Base-by-base conservation (phyloP, 1,139 yeast species). In the Debaryomyces coudertii region DNA sequence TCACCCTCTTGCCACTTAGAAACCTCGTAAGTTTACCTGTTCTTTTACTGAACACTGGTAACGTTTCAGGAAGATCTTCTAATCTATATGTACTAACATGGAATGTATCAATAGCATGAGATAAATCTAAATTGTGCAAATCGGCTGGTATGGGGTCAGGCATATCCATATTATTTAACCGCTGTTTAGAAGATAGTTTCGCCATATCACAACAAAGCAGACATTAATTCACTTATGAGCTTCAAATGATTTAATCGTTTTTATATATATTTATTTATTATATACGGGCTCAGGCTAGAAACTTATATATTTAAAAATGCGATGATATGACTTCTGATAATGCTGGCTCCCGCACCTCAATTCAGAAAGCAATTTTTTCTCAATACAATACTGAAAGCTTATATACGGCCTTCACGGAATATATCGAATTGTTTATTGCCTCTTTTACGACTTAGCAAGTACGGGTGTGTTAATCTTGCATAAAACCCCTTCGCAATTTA, bases 21-120 rank as follows among this genome's bases (percentile, higher is more conserved):
- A 61, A 61, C 27, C 61, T 51, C 42, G 53, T 54, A 35, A 67
- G 47, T 35, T 48, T 53, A 1, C 71, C 71, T n/a, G 55, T 57
- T 22, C 50, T 53, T 18, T 53, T 53, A 40, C 55, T 55, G 48
- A 63, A 62, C 0, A 67, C 60, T 1, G 76, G 76, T 11, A 69
- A 46, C 1, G 44, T 50, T 4, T 53, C 53, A 2, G 76, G 77
- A 9, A 74, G 57, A 42, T 73, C 77, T 4, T 56, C 56, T 9
- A 57, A 29, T 4, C 60, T 48, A 47, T 54, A 58, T 7, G 52
- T 53, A 2, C 65, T 61, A 1, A 76, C 75, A 33, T 55, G 55
- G 48, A 61, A 69, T 5, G 66, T 53, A 14, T 57, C 58, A 4
- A 67, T 62, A 12, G 73, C 76, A 43, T 62, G 61, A 7, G 61